Conservation (phyloP, 2,329 filamentous ascomycete species). For the Trichoderma simmonsii region DNA sequence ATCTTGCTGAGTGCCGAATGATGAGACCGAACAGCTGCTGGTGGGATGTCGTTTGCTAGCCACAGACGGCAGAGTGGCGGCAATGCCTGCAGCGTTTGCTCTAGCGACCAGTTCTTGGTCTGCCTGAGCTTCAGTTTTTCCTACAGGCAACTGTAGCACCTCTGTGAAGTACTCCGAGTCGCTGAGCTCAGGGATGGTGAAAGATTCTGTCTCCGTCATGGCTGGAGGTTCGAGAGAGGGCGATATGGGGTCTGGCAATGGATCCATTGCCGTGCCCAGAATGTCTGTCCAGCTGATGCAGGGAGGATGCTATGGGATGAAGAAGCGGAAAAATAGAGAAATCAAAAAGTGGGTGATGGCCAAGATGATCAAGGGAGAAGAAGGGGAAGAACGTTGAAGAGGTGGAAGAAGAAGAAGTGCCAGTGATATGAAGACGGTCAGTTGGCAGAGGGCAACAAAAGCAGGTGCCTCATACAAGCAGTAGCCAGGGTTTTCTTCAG, state of each 20-base stretch:
- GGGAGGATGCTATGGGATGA: neutral
- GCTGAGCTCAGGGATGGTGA: constrained; percentile 37
- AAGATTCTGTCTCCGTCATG: neutral
- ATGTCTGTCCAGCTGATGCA: neutral
- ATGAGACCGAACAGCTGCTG: constrained; percentile 43
- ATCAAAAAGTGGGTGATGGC: neutral
- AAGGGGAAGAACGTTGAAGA: neutral
- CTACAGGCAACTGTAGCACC: constrained; percentile 37
- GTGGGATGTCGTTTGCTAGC: constrained; percentile 38
- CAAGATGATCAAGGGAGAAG: neutral
- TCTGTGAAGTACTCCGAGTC: constrained; percentile 39
- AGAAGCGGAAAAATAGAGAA: neutral
- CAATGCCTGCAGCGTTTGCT: constrained; percentile 37
- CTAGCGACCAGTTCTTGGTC: constrained; percentile 37
- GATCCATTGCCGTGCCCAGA: constrained; percentile 7
- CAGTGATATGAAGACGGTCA: neutral
- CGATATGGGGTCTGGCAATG: neutral
- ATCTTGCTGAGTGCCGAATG: constrained; percentile 39
- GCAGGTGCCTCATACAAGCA: neutral
- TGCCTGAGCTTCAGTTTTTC: constrained; percentile 38
- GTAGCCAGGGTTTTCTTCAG: constrained; percentile 9
- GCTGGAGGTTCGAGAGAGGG: neutral
- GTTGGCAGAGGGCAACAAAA: neutral
- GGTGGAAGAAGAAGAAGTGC: neutral
- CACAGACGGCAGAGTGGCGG: constrained; percentile 24